Evolutionary conservation across 2,329 filamentous ascomycete species (phyloP).

Genomic region (Aureobasidium leucospermi): DNA sequence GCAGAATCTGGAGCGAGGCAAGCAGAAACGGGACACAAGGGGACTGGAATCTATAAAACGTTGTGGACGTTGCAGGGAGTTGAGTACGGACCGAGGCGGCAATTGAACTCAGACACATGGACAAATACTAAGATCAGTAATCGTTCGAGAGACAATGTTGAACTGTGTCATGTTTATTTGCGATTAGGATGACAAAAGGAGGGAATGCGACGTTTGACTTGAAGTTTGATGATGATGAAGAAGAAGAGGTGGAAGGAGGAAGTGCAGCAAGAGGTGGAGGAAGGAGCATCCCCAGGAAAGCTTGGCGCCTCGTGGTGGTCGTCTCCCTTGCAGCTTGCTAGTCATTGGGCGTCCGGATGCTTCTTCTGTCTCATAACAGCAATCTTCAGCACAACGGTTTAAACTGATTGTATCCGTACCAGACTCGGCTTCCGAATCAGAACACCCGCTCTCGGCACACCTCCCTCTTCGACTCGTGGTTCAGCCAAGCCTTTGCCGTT

Average conservation of each 20-base stretch:
- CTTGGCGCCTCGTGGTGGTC: not conserved
- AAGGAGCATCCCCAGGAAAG: not conserved
- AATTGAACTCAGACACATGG: constrained; percentile 7
- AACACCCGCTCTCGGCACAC: not conserved
- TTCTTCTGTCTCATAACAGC: constrained; percentile 2
- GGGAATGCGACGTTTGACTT: not conserved
- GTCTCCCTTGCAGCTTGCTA: not conserved
- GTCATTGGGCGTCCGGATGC: not conserved
- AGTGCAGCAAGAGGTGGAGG: not conserved
- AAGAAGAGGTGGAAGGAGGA: not conserved
- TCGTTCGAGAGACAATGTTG: not conserved
- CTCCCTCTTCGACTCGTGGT: not conserved
- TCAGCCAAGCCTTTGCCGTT: not conserved
- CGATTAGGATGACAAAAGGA: not conserved
- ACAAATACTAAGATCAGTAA: constrained; percentile 1
- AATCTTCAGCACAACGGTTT: constrained; percentile 1
- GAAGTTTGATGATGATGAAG: not conserved
- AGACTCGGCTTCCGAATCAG: not conserved
- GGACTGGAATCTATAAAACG: constrained; percentile 4
- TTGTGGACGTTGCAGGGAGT: constrained; percentile 1
- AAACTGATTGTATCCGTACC: not conserved
- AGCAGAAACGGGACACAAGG: not conserved
- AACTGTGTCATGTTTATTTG: too few species aligned
- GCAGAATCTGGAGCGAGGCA: not conserved
- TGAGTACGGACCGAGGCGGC: not conserved